Evolutionary conservation across 257 asterid genomes (phyloP), one percentile per base, ranked within the genome.

Genomic region (Solanum piurae): DNA sequence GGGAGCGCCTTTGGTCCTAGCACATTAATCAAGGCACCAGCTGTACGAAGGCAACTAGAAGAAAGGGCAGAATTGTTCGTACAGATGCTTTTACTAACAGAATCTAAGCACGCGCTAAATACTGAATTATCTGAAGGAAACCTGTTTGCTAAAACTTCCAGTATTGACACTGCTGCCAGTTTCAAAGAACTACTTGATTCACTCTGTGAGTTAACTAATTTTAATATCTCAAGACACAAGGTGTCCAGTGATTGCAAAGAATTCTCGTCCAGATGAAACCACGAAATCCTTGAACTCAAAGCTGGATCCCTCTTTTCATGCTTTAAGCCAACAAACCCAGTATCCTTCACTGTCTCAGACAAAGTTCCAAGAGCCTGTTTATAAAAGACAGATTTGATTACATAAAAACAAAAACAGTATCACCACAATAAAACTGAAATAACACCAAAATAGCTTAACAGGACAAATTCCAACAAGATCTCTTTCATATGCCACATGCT

Each of bases 291-390:
- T 69, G 86, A 46, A 89, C 92, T 93, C 89, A 92, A 87, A 87
- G 83, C 29, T 34, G 88, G 72, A 38, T 89, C 91, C 92, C 89
- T 93, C 89, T 92, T 95, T 85, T 87, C 93, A 84, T 73, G 87
- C 91, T 88, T 92, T 58, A 89, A 73, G 86, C 76, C 88, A 12
- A 76, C 66, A 66, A 89, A n/a, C 58, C 87, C 91, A 88, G 90
- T 87, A 89, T 89, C 94, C 93, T 94, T 97, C 92, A 95, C 89
- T 36, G 94, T 92, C 88, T 94, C 96, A 82, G 93, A 91, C 72
- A 97, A 90, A 89, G 96, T 92, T 86, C 96, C 94, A 88, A 97
- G 98, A 89, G 98, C 98, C 99, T 97, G 96, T 74, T 86, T 27
- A 85, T 68, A 84, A 40, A 89, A 46, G 83, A 88, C 31, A 83